Evolutionary conservation across 106 monocot species (phyloP).

Genomic region (Triglochin maritima): DNA sequence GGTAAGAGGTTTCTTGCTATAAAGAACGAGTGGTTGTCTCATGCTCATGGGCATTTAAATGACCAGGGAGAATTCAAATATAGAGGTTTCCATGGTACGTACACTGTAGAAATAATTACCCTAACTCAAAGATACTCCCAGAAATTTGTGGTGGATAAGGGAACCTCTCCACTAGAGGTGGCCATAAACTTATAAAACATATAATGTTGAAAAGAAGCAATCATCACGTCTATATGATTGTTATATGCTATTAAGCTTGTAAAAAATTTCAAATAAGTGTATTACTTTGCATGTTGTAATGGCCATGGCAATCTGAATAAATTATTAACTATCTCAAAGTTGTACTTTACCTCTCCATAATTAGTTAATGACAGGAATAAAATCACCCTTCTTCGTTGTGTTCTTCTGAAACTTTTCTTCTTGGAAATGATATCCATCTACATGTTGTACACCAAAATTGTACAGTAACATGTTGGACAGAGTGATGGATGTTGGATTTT

Average conservation of each 20-base stretch:
- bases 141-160: constrained; percentile 41
- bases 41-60: constrained; percentile 36
- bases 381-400: no score
- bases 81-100: constrained; percentile 69
- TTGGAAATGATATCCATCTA: no score
- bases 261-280: not conserved
- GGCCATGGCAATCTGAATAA: not conserved
- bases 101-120: constrained; percentile 43
- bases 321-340: not conserved
- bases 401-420: no score
- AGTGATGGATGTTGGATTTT: no score
- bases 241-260: constrained; percentile 2
- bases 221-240: not conserved
- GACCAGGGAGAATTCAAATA: constrained; percentile 57
- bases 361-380: no score
- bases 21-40: constrained; percentile 77
- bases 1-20: constrained; percentile 48
- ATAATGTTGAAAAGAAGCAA: constrained; percentile 1
- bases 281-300: not conserved
- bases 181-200: constrained; percentile 20
- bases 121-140: constrained; percentile 26
- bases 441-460: no score
- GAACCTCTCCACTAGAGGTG: constrained; percentile 41
- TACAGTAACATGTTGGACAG: no score
- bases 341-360: not conserved